Evolutionary conservation across 2,329 filamentous ascomycete genomes (phyloP), one percentile per base, ranked within the genome.

Genomic region (Clarireedia paspali): DNA sequence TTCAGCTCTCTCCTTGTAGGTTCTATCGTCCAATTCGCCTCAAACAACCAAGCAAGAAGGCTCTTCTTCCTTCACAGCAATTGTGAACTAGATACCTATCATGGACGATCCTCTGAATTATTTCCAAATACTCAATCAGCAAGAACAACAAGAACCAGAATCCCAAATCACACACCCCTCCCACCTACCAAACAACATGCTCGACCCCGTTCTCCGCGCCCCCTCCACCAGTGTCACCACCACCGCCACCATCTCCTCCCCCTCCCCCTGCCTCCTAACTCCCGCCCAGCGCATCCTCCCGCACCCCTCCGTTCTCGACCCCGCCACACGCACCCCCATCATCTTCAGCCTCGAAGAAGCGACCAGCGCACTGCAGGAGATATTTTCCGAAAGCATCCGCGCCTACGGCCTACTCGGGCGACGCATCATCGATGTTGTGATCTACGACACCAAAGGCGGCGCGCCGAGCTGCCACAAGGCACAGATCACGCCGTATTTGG

Each of bases 401-500:
- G 7, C 9, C 2, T 42, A n/a, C 20, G 39, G 15, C 2, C 9
- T 20, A 6, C 53, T 50, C 20, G 20, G 7, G 9, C 46, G 39
- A 6, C 23, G 48, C 27, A 23, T 23, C 27, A 42, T 56, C 23
- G 23, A 38, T 12, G 34, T 56, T 12, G 42, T 56, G 7, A 50
- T 50, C 24, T 56, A 56, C 9, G 53, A 56, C 9, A 42, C 39
- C 12, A 51, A 38, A 3, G 48, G 40, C 9, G 53, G 53, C 14
- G 27, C 44, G 4, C 50, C 48, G 15, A 56, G 47, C 23, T 38
- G 34, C 10, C 48, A 56, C 20, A 17, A 39, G 10, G 38, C 38
- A 6, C 5, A 36, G 6, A 24, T 56, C 9, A 46, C 39, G 1
- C 5, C 34, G 27, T 4, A 51, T 38, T 20, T 38, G 3, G n/a